A percentile compares a stretch with the other conserved stretches of the same genome.
These are phyloP conservation scores for Arthrobotrys sinensis DNA, from an alignment of 2,329 filamentous ascomycete genomes.

Conservation along the genomic window DNA sequence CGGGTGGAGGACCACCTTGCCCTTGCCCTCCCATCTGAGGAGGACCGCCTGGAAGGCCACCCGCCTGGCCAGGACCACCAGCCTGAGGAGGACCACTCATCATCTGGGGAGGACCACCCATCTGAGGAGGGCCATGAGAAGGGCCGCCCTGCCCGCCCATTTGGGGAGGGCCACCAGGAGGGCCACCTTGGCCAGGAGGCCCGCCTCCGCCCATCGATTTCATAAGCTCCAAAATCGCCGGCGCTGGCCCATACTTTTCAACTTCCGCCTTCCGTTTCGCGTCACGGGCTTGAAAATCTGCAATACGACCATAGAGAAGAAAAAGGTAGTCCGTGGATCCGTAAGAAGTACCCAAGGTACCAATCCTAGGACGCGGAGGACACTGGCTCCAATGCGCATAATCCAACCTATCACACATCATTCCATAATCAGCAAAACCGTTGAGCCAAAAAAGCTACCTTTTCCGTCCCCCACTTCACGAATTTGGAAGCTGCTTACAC, in stretches of 20 bases:
- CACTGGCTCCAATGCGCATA: constrained; percentile 88
- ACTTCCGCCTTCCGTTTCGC: constrained; percentile 82
- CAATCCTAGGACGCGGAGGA: constrained; percentile 85
- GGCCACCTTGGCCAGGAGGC: constrained; percentile 36
- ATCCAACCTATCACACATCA: constrained; percentile 75
- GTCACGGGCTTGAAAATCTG: constrained; percentile 84
- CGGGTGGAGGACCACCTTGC: constrained; percentile 48
- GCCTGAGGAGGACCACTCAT: constrained; percentile 43
- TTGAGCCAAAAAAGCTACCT: constrained; percentile 18
- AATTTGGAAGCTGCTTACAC: constrained; percentile 76
- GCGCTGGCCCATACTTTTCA: constrained; percentile 69
- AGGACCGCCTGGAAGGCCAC: constrained; percentile 30
- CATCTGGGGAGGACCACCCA: constrained; percentile 20
- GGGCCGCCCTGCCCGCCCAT: constrained; percentile 37
- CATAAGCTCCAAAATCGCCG: constrained; percentile 68
- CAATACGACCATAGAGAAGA: constrained; percentile 83
- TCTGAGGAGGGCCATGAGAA: constrained; percentile 47
- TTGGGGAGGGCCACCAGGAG: constrained; percentile 47
- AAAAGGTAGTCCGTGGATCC: constrained; percentile 91
- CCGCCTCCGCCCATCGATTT: constrained; percentile 69
- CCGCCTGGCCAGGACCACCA: constrained; percentile 41
- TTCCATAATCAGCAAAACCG: constrained; percentile 36
- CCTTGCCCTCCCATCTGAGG: constrained; percentile 53
- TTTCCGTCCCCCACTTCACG: constrained; percentile 5
- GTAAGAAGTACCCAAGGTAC: constrained; percentile 83